Conservation (phyloP, 805 yeast species). For the Priceomyces carsonii region DNA sequence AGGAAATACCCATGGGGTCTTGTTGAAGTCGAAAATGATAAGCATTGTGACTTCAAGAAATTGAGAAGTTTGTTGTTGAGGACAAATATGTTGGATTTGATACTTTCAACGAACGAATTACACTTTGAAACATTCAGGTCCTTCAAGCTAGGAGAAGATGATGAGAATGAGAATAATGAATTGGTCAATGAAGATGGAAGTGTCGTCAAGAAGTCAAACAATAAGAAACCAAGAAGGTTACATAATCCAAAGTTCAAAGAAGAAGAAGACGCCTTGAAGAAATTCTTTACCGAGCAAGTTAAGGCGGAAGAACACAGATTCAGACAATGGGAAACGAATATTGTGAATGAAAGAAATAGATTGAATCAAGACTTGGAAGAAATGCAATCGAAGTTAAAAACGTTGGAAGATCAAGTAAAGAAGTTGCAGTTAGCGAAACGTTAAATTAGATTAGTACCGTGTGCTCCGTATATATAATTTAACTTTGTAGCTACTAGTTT, state of each 20-base stretch:
- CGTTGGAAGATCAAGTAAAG: constrained; percentile 75
- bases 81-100: constrained; percentile 80
- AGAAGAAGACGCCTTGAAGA: constrained; percentile 92
- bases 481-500: no score
- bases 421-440: constrained; percentile 46
- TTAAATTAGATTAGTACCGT: no score
- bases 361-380: constrained; percentile 92
- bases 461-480: no score
- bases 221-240: constrained; percentile 55
- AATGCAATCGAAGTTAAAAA: constrained; percentile 73
- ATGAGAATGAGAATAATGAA: constrained; percentile 31
- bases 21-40: constrained; percentile 84
- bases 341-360: constrained; percentile 91
- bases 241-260: constrained; percentile 92
- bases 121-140: constrained; percentile 83
- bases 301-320: constrained; percentile 96
- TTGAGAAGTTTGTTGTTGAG: constrained; percentile 76
- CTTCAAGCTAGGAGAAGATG: constrained; percentile 54
- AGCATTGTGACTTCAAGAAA: constrained; percentile 82
- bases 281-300: constrained; percentile 92
- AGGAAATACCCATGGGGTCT: constrained; percentile 91
- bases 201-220: constrained; percentile 23
- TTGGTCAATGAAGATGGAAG: constrained; percentile 32
- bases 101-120: constrained; percentile 74
- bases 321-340: constrained; percentile 98